Evolutionary conservation across 2,329 filamentous ascomycete genomes (phyloP).

Genomic region (Paracoccidioides brasiliensis): DNA sequence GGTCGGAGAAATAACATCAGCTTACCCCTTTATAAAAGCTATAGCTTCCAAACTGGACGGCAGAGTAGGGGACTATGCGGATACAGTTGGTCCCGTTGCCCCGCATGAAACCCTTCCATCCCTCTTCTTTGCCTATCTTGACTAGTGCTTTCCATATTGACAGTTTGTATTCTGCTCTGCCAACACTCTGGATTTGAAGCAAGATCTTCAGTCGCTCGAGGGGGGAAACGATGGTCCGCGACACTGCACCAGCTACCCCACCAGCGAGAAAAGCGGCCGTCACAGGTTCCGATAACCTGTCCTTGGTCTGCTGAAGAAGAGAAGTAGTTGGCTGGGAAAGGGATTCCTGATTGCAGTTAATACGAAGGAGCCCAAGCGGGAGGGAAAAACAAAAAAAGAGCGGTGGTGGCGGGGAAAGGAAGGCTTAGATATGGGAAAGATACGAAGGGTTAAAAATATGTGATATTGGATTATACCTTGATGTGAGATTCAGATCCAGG

Average conservation of each 20-base stretch:
- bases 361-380: no score
- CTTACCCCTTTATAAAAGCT: conserved; percentile 86
- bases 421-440: neutral
- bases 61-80: conserved; percentile 93
- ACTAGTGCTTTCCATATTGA: conserved; percentile 75
- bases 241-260: conserved; percentile 91
- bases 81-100: conserved; percentile 98
- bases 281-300: conserved; percentile 60
- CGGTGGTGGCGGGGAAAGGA: no score
- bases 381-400: no score
- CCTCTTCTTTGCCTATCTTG: conserved; percentile 97
- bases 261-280: conserved; percentile 87
- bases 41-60: conserved; percentile 96
- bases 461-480: neutral
- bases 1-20: conserved; percentile 22
- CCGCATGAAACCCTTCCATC: conserved; percentile 93
- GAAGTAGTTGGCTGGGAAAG: neutral
- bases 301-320: conserved; percentile 12
- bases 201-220: conserved; percentile 93
- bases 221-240: conserved; percentile 89
- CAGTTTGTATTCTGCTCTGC: conserved; percentile 83
- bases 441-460: neutral
- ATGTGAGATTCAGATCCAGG: neutral
- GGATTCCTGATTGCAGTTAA: neutral
- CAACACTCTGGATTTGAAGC: conserved; percentile 88